These are phyloP conservation scores for Lepraria neglecta DNA, from an alignment of 495 filamentous ascomycete genomes.

Conservation along the genomic window DNA sequence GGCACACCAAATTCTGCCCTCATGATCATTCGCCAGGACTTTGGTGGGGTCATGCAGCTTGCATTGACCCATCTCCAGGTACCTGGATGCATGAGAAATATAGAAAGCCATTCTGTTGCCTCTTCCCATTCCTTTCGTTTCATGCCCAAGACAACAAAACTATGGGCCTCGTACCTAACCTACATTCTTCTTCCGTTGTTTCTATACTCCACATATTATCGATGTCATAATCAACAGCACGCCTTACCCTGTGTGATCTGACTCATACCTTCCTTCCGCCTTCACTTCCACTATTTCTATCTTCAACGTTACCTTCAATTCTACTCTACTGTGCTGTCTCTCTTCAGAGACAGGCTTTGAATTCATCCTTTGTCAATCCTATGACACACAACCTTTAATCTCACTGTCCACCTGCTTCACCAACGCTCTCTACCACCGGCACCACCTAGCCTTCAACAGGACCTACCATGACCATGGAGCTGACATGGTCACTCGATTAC, in stretches of 20 bases:
- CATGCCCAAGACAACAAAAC: background rate
- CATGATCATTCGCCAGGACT: conserved; percentile 27
- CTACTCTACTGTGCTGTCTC: background rate
- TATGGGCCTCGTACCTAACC: conserved; percentile 9
- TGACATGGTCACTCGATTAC: conserved; percentile 87
- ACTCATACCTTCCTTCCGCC: conserved; percentile 20
- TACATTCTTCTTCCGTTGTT: conserved; percentile 15
- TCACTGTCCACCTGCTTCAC: background rate
- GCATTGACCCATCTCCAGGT: conserved; percentile 16
- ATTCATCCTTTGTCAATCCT: background rate
- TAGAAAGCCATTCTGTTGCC: conserved; percentile 20
- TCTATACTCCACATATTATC: conserved; percentile 14
- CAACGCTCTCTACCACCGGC: conserved; percentile 10
- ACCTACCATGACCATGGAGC: conserved; percentile 52
- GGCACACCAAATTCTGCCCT: conserved; percentile 20
- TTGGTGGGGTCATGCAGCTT: conserved; percentile 13
- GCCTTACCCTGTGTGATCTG: conserved; percentile 11
- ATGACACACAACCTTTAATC: conserved; percentile 7
- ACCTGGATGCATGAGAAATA: conserved; percentile 14
- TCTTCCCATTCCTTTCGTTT: conserved; percentile 14
- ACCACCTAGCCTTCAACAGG: conserved; percentile 5
- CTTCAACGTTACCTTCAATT: conserved; percentile 9
- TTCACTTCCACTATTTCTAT: background rate
- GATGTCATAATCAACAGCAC: conserved; percentile 10
- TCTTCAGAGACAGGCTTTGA: background rate